These are phyloP conservation scores for Entrophospora sp. DNA, from an alignment of 192 early-diverging fungal genomes.

Conservation along the genomic window DNA sequence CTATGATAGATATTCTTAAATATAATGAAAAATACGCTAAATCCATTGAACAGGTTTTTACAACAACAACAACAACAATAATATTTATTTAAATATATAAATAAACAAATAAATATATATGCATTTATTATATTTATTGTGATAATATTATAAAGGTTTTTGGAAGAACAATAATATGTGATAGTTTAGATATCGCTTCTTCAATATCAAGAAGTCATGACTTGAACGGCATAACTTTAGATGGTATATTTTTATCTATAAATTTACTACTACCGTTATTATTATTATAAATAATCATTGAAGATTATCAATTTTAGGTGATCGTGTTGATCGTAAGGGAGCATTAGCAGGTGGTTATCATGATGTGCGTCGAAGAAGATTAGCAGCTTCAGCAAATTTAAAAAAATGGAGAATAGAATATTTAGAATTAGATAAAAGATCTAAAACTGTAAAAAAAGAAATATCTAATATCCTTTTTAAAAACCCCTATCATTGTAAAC, in stretches of 20 bases:
- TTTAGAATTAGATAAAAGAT: conserved; percentile 30
- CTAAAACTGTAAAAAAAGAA: conserved; percentile 41
- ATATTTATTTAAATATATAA: no score
- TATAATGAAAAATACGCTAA: conserved; percentile 61
- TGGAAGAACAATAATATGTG: conserved; percentile 82
- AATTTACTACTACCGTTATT: conserved; percentile 1
- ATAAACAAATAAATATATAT: no score
- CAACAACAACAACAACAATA: no score
- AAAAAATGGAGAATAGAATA: conserved; percentile 38
- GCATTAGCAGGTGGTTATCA: conserved; percentile 86
- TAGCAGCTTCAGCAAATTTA: conserved; percentile 63
- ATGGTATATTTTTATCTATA: conserved; percentile 33
- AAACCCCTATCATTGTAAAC: not conserved
- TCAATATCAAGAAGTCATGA: conserved; percentile 68
- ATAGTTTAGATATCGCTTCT: conserved; percentile 69
- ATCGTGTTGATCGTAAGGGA: conserved; percentile 87
- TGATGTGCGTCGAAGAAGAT: conserved; percentile 61
- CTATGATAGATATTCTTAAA: conserved; percentile 69
- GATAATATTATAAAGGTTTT: conserved; percentile 52
- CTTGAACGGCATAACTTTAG: conserved; percentile 80
- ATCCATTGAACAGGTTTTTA: conserved; percentile 71
- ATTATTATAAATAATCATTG: not conserved
- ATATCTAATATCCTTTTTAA: conserved; percentile 28
- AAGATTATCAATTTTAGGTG: conserved; percentile 36
- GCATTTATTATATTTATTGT: not conserved